Evolutionary conservation across 2,329 filamentous ascomycete genomes (phyloP), one percentile per base, ranked within the genome.

Genomic region (Penicillium hesseltinei): DNA sequence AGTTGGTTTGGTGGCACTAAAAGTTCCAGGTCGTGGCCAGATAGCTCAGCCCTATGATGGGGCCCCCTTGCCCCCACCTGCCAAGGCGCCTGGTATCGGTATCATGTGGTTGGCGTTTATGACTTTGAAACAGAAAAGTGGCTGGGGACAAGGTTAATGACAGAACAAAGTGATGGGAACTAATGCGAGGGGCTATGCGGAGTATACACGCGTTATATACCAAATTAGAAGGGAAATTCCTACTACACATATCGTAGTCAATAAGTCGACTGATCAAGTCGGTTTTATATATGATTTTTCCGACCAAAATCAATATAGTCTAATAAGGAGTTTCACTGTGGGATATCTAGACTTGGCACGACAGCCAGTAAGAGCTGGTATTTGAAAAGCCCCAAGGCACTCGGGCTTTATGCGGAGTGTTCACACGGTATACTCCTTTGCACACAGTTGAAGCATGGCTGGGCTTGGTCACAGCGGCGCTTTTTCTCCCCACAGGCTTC

Each of bases 31-130:
- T 48, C 27, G 15, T 48, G 51, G 25, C 53, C 27, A 53, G 29
- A 42, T 53, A 61, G 58, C 57, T 54, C 50, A 62, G 64, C 64
- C 64, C 64, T 65, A 65, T 42, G 39, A 51, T 35, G 53, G 36
- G 29, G 11, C 31, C 40, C 42, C 25, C 53, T 33, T 11, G 36
- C 48, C 62, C 55, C 59, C 63, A 64, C 63, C 47, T 57, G 62
- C 61, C 62, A 64, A 66, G 63, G 46, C 54, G 45, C 54, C 46
- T 39, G 29, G 42, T 35, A 48, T 43, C 42, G 19, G 19, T 6
- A 44, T 45, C 9, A 46, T 42, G 29, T 51, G 36, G 50, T 40
- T 51, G 60, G 60, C n/a, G 49, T 25, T n/a, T 36, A 48, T 64
- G 60, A 61, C 49, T 61, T 62, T 36, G 6, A 19, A 33, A 43